A percentile compares a stretch with the other conserved stretches of the same genome.
These are phyloP conservation scores for Tricholoma sp. DNA, from an alignment of 768 basidiomycete genomes.

Conservation along the genomic window DNA sequence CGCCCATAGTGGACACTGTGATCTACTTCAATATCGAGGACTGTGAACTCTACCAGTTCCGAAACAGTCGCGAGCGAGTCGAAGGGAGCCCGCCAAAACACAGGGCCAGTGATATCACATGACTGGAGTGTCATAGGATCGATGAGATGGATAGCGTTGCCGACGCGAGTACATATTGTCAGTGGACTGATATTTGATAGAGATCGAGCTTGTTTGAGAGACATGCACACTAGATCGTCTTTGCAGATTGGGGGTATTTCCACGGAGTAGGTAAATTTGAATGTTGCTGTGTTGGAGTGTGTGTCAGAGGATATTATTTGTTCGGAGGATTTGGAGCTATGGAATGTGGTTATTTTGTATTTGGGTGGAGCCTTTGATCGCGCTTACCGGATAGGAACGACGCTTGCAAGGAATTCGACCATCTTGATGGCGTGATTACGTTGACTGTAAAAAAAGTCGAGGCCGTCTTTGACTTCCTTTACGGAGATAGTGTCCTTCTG, in stretches of 20 bases:
- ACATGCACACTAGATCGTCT: conserved; percentile 93
- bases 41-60: conserved; percentile 91
- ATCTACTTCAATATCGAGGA: conserved; percentile 90
- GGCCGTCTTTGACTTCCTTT: conserved; percentile 88
- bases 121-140: conserved; percentile 84
- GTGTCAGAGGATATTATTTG: conserved; percentile 92
- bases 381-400: conserved; percentile 82
- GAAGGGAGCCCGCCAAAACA: conserved; percentile 94
- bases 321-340: conserved; percentile 88
- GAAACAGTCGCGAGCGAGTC: conserved; percentile 74
- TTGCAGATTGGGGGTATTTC: conserved; percentile 98
- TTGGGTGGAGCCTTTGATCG: conserved; percentile 1
- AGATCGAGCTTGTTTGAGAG: conserved; percentile 72
- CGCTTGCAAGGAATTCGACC: conserved; percentile 86
- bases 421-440: conserved; percentile 93
- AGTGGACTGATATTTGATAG: conserved; percentile 88
- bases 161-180: conserved; percentile 85
- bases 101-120: conserved; percentile 69
- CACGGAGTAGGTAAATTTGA: conserved; percentile 96
- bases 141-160: conserved; percentile 85
- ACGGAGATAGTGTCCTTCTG: conserved; percentile 95
- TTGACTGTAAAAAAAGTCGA: conserved; percentile 95
- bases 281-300: conserved; percentile 89
- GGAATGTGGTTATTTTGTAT: not conserved
- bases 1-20: conserved; percentile 19